A percentile compares a stretch with the other conserved stretches of the same genome.
Evolutionary conservation across 2,329 filamentous ascomycete genomes (phyloP).

Genomic region (Ceratocystis harringtonii): DNA sequence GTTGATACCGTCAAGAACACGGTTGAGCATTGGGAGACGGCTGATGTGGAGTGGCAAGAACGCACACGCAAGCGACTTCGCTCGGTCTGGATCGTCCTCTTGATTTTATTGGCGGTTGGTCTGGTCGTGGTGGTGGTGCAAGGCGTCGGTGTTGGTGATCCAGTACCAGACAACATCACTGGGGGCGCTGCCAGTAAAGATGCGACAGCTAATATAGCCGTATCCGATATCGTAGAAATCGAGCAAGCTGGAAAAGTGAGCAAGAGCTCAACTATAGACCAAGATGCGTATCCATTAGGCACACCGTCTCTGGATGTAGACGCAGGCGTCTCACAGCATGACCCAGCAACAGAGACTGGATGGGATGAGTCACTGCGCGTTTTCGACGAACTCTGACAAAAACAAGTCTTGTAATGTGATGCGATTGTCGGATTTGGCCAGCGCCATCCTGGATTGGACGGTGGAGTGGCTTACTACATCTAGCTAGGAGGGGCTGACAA

Average conservation of each 20-base stretch:
- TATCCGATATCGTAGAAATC: not conserved
- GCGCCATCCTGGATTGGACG: too few species aligned
- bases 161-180: not conserved
- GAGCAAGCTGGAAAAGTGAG: not conserved
- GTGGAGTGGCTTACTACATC: not conserved
- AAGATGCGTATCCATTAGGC: not conserved
- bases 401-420: not conserved
- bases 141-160: slow-evolving; percentile 5
- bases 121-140: slow-evolving; percentile 27
- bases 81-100: slow-evolving; percentile 47
- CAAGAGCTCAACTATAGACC: not conserved
- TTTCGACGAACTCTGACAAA: slow-evolving; percentile 33
- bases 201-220: not conserved
- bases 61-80: slow-evolving; percentile 48
- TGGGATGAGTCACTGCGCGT: slow-evolving; percentile 28
- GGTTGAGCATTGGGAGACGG: slow-evolving; percentile 52
- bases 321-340: not conserved
- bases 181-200: not conserved
- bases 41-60: slow-evolving; percentile 54
- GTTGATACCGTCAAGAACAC: slow-evolving; percentile 48
- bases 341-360: slow-evolving; percentile 9
- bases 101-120: slow-evolving; percentile 33
- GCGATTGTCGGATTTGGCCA: not conserved
- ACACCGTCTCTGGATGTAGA: not conserved
- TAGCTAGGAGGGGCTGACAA: not conserved